phyloP scores from a whole-genome alignment of 1,284 basidiomycete species.

The Grifola frondosa region DNA sequence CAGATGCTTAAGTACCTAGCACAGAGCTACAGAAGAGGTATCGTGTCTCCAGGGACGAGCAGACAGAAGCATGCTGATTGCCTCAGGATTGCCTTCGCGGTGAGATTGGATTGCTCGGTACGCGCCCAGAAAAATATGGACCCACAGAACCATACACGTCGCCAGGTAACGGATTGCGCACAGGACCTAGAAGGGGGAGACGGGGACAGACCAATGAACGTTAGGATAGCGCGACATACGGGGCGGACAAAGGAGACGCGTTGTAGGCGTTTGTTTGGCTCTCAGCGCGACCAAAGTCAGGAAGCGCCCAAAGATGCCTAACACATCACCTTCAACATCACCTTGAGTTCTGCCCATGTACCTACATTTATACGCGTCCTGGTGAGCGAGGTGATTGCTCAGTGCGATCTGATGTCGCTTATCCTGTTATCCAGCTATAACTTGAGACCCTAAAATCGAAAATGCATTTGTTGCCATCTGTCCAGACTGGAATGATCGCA shows the following conservation, averaged over 20 bases:
- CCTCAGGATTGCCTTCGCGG: too few species aligned
- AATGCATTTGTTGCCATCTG: constrained; percentile 8
- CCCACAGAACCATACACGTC: constrained; percentile 7
- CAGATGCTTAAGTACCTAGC: constrained; percentile 8
- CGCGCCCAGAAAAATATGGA: constrained; percentile 3
- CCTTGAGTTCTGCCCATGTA: too few species aligned
- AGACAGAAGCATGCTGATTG: too few species aligned
- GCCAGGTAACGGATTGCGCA: constrained; percentile 2
- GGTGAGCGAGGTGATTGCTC: not conserved
- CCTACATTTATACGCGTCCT: too few species aligned
- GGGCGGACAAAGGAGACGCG: not conserved
- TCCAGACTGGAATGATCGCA: too few species aligned
- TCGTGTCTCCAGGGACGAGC: not conserved
- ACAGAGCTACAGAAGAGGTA: not conserved
- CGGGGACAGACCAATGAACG: not conserved
- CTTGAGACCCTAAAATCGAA: not conserved
- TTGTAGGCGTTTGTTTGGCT: not conserved
- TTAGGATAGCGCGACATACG: not conserved
- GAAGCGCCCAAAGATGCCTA: too few species aligned
- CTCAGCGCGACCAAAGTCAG: not conserved
- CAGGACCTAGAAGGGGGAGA: not conserved
- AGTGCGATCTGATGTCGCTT: not conserved
- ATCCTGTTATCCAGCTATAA: not conserved
- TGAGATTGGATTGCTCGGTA: too few species aligned
- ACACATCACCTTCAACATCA: too few species aligned